A percentile compares a stretch with the other conserved stretches of the same genome.
Evolutionary conservation across 2,329 filamentous ascomycete genomes (phyloP).

Genomic region (Cladobotryum protrusum): DNA sequence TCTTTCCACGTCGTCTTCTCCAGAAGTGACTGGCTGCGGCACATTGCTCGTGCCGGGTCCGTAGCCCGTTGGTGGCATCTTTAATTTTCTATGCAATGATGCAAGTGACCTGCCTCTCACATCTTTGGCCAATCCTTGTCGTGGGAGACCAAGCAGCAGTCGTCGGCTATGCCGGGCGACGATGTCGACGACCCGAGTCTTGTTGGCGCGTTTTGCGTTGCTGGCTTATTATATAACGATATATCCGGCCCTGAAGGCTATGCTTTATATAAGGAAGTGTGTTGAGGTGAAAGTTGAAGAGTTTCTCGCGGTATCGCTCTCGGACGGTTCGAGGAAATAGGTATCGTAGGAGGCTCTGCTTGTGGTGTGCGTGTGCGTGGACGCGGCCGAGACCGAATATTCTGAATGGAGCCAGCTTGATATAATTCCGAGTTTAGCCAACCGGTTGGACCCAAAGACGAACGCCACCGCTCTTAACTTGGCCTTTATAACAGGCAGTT

Average conservation of each 20-base stretch:
- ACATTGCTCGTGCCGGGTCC: constrained; percentile 21
- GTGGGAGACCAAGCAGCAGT: constrained; percentile 38
- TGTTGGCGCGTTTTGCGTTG: constrained; percentile 50
- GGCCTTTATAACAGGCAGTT: constrained; percentile 7
- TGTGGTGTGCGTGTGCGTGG: constrained; percentile 34
- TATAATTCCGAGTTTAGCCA: not conserved
- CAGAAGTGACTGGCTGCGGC: constrained; percentile 1
- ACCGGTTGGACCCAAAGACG: not conserved
- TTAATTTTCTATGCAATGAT: constrained; percentile 18
- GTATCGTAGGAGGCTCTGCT: constrained; percentile 52
- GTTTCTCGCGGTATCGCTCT: constrained; percentile 56
- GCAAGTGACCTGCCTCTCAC: constrained; percentile 27
- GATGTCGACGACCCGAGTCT: constrained; percentile 40
- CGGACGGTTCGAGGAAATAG: constrained; percentile 60
- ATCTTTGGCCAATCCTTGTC: constrained; percentile 23
- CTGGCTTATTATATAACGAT: constrained; percentile 62
- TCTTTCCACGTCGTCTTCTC: constrained; percentile 21
- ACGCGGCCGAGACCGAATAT: constrained; percentile 31
- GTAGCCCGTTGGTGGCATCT: constrained; percentile 26
- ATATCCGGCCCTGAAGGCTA: constrained; percentile 68
- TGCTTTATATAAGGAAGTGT: constrained; percentile 66
- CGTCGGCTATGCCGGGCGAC: constrained; percentile 37
- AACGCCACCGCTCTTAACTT: not conserved
- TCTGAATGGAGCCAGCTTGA: constrained; percentile 41
- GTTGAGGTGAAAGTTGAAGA: constrained; percentile 68